phyloP scores from a whole-genome alignment of 768 basidiomycete genomes.

The Boletus speciosus region DNA sequence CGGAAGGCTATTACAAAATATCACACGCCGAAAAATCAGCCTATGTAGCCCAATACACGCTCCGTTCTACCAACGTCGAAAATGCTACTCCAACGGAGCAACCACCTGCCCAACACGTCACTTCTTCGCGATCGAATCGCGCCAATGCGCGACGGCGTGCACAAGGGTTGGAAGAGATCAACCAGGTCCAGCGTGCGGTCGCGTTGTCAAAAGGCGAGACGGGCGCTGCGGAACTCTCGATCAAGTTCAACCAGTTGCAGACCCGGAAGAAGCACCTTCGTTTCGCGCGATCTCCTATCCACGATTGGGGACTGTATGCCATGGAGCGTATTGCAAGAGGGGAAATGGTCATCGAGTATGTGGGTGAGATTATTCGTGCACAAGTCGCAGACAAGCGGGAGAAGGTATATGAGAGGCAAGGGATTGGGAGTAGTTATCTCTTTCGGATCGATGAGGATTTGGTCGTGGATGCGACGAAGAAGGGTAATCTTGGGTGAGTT shows the following conservation, averaged over 20 bases:
- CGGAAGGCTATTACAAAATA: slow-evolving; percentile 95
- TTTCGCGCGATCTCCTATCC: slow-evolving; percentile 92
- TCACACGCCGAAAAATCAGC: slow-evolving; percentile 86
- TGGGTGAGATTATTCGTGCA: slow-evolving; percentile 94
- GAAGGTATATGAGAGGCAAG: slow-evolving; percentile 94
- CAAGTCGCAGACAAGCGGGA: slow-evolving; percentile 96
- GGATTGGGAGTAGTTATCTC: slow-evolving; percentile 96
- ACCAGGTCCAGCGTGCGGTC: slow-evolving; percentile 80
- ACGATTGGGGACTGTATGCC: slow-evolving; percentile 98
- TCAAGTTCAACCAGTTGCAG: slow-evolving; percentile 98
- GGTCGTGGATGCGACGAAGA: slow-evolving; percentile 98
- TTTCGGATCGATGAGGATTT: slow-evolving; percentile 98
- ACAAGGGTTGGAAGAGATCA: slow-evolving; percentile 91
- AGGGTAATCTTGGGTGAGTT: slow-evolving; percentile 93
- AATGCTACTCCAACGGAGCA: slow-evolving; percentile 39
- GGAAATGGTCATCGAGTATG: slow-evolving; percentile 99
- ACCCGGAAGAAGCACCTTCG: slow-evolving; percentile 97
- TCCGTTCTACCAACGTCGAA: slow-evolving; percentile 49
- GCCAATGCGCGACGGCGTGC: slow-evolving; percentile 90
- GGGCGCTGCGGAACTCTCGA: slow-evolving; percentile 63
- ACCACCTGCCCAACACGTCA: slow-evolving; percentile 52
- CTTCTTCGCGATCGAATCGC: slow-evolving; percentile 84
- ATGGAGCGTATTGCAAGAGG: slow-evolving; percentile 92
- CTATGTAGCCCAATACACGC: slow-evolving; percentile 87
- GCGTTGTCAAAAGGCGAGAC: slow-evolving; percentile 74